These are phyloP conservation scores for Trichosanthes truncata DNA, from an alignment of 306 rosid genomes.

Conservation along the genomic window DNA sequence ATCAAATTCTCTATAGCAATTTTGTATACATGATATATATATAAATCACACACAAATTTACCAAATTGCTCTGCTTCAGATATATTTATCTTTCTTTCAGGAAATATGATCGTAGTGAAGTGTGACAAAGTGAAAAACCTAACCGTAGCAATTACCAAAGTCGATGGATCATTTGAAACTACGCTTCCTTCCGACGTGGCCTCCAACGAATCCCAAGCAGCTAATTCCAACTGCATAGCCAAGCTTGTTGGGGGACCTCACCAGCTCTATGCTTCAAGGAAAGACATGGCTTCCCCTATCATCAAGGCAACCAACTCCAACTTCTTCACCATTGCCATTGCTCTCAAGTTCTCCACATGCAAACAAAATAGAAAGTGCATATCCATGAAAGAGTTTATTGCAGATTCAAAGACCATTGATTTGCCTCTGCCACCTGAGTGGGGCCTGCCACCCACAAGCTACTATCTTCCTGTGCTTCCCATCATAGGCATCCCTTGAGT, in stretches of 20 bases:
- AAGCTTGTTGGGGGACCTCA: background rate
- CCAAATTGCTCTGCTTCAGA: background rate
- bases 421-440: conserved; percentile 65
- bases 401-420: conserved; percentile 44
- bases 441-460: conserved; percentile 81
- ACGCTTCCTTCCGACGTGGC: background rate
- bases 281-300: background rate
- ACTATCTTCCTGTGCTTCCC: conserved; percentile 58
- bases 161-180: background rate
- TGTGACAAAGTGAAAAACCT: background rate
- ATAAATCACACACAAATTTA: no score
- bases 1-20: no score
- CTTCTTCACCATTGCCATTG: background rate
- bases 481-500: conserved; percentile 80
- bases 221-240: background rate
- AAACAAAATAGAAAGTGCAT: background rate
- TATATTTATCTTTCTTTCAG: background rate
- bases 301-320: background rate
- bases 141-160: background rate
- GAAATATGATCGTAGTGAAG: background rate
- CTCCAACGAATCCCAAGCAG: background rate
- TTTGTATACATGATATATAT: no score
- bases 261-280: background rate
- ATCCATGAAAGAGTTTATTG: background rate
- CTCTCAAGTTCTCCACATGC: background rate